phyloP scores from a whole-genome alignment of 495 filamentous ascomycete genomes.

The Choiromyces venosus region DNA sequence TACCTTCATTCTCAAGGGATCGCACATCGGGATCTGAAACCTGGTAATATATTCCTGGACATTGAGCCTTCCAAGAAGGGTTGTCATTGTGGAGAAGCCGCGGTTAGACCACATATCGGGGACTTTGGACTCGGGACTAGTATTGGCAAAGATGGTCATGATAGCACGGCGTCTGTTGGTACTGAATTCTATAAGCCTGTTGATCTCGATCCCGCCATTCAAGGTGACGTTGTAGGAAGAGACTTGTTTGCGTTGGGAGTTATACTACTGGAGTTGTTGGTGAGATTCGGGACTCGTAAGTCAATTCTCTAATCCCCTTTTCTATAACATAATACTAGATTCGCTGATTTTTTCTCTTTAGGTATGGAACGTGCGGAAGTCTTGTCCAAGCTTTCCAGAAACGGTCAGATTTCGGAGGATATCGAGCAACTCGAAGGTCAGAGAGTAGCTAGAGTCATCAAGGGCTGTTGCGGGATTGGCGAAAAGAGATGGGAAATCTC shows the following conservation, averaged over 20 bases:
- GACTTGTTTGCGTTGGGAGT: conserved; percentile 31
- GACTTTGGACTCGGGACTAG: conserved; percentile 53
- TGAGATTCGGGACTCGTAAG: conserved; percentile 26
- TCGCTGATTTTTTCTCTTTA: conserved; percentile 3
- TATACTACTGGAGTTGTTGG: conserved; percentile 27
- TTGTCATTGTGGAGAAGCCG: conserved; percentile 32
- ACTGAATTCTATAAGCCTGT: conserved; percentile 29
- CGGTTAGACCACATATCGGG: conserved; percentile 49
- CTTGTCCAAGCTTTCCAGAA: conserved; percentile 11
- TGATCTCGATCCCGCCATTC: conserved; percentile 3
- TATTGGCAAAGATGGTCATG: conserved; percentile 14
- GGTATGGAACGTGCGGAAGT: conserved; percentile 27
- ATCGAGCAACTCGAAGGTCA: conserved; percentile 7
- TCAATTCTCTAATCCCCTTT: neutral
- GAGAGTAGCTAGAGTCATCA: conserved; percentile 16
- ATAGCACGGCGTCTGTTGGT: conserved; percentile 13
- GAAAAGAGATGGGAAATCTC: conserved; percentile 9
- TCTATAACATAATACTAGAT: neutral
- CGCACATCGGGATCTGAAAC: conserved; percentile 97
- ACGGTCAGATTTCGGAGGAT: conserved; percentile 12
- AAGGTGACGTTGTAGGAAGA: conserved; percentile 23
- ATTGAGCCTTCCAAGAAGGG: conserved; percentile 36
- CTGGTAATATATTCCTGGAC: conserved; percentile 97
- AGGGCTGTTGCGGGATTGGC: conserved; percentile 24
- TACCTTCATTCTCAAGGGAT: conserved; percentile 84